Conservation (phyloP, 1,139 yeast genomes). For the Saccharomyces hybrid region DNA sequence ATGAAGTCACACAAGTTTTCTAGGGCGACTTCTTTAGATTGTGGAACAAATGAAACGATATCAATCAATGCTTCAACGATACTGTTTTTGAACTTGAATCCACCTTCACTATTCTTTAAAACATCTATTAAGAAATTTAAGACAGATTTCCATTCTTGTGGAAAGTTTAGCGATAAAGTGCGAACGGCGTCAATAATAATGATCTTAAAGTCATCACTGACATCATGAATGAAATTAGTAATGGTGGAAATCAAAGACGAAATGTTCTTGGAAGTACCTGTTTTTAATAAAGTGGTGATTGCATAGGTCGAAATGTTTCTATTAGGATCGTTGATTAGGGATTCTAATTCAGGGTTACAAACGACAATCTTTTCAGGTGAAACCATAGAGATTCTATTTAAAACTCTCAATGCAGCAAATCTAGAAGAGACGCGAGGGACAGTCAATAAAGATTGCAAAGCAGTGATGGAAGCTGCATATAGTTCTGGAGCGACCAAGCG, state of each 20-base stretch:
- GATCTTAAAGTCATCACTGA: constrained; percentile 90
- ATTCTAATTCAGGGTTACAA: constrained; percentile 76
- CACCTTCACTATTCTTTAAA: constrained; percentile 79
- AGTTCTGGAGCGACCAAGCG: constrained; percentile 55
- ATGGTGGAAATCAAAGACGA: constrained; percentile 84
- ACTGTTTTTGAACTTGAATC: constrained; percentile 72
- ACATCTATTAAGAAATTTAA: constrained; percentile 75
- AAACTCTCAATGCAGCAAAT: constrained; percentile 86
- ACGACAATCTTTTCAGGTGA: constrained; percentile 70
- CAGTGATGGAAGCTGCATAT: constrained; percentile 54
- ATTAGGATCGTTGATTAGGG: constrained; percentile 77
- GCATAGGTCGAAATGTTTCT: constrained; percentile 98
- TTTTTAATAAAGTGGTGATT: constrained; percentile 87
- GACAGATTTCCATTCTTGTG: constrained; percentile 78
- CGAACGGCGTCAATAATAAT: constrained; percentile 93
- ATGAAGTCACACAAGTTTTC: constrained; percentile 91
- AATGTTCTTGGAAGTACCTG: constrained; percentile 87
- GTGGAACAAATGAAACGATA: constrained; percentile 79
- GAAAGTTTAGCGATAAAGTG: constrained; percentile 86
- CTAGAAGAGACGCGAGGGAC: constrained; percentile 87
- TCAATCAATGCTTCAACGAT: constrained; percentile 91
- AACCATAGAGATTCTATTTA: constrained; percentile 75
- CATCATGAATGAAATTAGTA: constrained; percentile 84
- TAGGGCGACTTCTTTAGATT: constrained; percentile 76
- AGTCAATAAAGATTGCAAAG: constrained; percentile 69